Evolutionary conservation across 164 flowering plant genomes (phyloP), one percentile per base, ranked within the genome.

Genomic region (Houttuynia cordata): DNA sequence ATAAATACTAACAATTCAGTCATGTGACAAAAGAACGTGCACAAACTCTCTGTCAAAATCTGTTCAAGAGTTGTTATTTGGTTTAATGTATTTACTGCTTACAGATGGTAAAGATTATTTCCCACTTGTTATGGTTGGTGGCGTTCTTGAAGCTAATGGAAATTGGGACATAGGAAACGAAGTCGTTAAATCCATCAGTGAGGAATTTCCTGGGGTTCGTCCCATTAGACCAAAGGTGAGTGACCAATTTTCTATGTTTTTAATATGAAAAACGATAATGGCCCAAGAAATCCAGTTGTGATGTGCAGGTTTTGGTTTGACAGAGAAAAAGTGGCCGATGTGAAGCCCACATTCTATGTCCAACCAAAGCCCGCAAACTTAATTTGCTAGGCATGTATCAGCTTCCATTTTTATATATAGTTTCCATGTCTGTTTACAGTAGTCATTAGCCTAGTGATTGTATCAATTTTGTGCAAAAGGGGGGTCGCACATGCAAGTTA

Each of bases 51-150:
- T 30, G 2, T 2, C 37, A 30, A 30, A 30, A 30, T 30, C 6
- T 30, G 2, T 30, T 30, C 37, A 2, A 2, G 49, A 9, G 18
- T 10, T 54, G 10, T 53, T 24, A 3, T 54, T n/a, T 54, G 2
- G 13, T 45, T 17, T 40, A 56, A 47, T 64, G 61, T 8, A n/a
- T 23, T 25, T 51, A 39, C 56, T 24, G 49, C 56, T 67, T 76
- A 81, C 94, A 93, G 98, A 86, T 75, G 88, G 87, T 68, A 78
- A 71, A 30, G 77, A 58, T 60, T 72, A 79, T 68, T 93, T 89
- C 65, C 92, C 96, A 30, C 81, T 93, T 62, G 96, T 93, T 34
- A 81, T 93, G 96, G 98, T 93, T 62, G 98, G 98, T 67, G 96
- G 97, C 53, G 97, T 89, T 49, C 94, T 92, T 70, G 85, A 80